phyloP scores from a whole-genome alignment of 306 rosid genomes.

The Quillaja saponaria region DNA sequence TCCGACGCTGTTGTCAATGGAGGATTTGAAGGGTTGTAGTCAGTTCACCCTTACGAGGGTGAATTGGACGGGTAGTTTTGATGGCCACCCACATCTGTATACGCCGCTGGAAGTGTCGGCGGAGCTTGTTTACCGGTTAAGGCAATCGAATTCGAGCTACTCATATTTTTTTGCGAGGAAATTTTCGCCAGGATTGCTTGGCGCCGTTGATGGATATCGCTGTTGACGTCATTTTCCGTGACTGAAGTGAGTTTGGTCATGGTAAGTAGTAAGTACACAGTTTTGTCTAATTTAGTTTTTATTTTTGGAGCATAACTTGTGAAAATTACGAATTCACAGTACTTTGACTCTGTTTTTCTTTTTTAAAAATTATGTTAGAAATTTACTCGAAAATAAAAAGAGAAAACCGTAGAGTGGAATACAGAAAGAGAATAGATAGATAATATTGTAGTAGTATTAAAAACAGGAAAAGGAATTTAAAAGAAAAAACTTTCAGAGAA shows the following conservation, averaged over 20 bases:
- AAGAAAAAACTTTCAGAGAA: too few species aligned
- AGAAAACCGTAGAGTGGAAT: too few species aligned
- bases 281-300: not conserved
- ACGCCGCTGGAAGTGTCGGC: conserved; percentile 48
- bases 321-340: not conserved
- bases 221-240: conserved; percentile 53
- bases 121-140: conserved; percentile 39
- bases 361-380: not conserved
- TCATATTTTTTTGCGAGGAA: conserved; percentile 57
- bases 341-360: not conserved
- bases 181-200: conserved; percentile 57
- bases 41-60: conserved; percentile 65
- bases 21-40: conserved; percentile 52
- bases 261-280: conserved; percentile 22
- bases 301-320: not conserved
- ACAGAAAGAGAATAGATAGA: too few species aligned
- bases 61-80: conserved; percentile 65
- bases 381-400: too few species aligned
- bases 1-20: conserved; percentile 63
- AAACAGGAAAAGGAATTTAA: too few species aligned
- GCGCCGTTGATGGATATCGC: conserved; percentile 52
- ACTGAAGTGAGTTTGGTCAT: conserved; percentile 30
- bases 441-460: too few species aligned
- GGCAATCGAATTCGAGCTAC: conserved; percentile 50
- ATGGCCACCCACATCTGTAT: conserved; percentile 62